These are phyloP conservation scores for Anaeromyces robustus DNA, from an alignment of 192 early-diverging fungal genomes.

Conservation along the genomic window DNA sequence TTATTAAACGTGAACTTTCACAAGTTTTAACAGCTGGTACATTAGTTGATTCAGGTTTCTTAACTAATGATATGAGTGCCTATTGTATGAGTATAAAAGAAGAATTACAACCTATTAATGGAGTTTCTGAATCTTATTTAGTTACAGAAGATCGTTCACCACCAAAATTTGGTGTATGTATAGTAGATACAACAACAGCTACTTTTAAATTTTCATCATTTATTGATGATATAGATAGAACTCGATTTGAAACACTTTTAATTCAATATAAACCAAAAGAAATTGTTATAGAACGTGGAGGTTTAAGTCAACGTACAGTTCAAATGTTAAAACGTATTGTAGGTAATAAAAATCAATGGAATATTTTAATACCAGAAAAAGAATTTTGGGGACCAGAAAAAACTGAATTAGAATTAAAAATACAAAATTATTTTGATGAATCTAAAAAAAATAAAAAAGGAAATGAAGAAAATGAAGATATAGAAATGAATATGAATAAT, in stretches of 20 bases:
- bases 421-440: slow-evolving; percentile 36
- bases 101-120: slow-evolving; percentile 6
- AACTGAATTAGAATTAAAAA: slow-evolving; percentile 42
- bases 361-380: slow-evolving; percentile 40
- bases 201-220: slow-evolving; percentile 70
- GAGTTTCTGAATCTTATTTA: background rate
- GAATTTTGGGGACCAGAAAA: slow-evolving; percentile 51
- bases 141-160: slow-evolving; percentile 13
- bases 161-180: slow-evolving; percentile 64
- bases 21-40: slow-evolving; percentile 76
- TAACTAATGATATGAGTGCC: slow-evolving; percentile 80
- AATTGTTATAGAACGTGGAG: slow-evolving; percentile 58
- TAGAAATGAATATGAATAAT: too few species aligned
- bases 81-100: slow-evolving; percentile 93
- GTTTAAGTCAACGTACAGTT: slow-evolving; percentile 27
- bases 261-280: slow-evolving; percentile 86
- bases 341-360: slow-evolving; percentile 33
- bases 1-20: slow-evolving; percentile 74
- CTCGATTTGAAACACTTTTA: slow-evolving; percentile 81
- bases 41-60: slow-evolving; percentile 67
- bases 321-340: slow-evolving; percentile 47
- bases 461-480: slow-evolving; percentile 5
- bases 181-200: slow-evolving; percentile 92
- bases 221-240: slow-evolving; percentile 73
- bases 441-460: slow-evolving; percentile 5